phyloP scores from a whole-genome alignment of 108 stramenopile genomes.

The Asterionellopsis glacialis region DNA sequence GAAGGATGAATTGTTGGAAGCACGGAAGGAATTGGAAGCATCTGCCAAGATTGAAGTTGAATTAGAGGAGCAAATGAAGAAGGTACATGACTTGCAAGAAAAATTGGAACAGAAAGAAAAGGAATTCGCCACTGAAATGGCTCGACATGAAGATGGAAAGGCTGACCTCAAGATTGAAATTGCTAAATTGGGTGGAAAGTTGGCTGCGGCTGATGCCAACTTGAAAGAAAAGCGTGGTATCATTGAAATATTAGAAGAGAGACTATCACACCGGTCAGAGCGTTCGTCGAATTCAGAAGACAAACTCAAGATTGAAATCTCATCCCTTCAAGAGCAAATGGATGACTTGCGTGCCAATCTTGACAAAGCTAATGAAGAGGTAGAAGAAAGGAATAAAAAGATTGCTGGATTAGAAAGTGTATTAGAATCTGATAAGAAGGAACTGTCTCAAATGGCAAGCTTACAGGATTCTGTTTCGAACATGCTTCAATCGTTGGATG shows the following conservation, averaged over 20 bases:
- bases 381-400: conserved; percentile 7
- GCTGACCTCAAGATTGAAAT: conserved; percentile 25
- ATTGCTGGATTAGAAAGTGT: conserved; percentile 13
- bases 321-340: background rate
- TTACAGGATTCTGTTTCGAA: background rate
- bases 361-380: background rate
- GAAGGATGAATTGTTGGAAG: background rate
- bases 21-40: background rate
- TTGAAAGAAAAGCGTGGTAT: conserved; percentile 22
- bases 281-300: conserved; percentile 17
- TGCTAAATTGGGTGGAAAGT: conserved; percentile 29
- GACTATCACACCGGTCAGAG: conserved; percentile 12
- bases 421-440: conserved; percentile 13
- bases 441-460: conserved; percentile 1
- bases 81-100: conserved; percentile 10
- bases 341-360: background rate
- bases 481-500: conserved; percentile 11
- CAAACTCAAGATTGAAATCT: conserved; percentile 8
- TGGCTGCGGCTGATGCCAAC: conserved; percentile 31
- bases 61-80: conserved; percentile 4
- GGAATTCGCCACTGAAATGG: conserved; percentile 16
- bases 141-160: conserved; percentile 23
- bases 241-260: conserved; percentile 21
- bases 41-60: background rate
- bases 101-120: conserved; percentile 6